Percentiles rank a stretch among this genome's conserved stretches.
Evolutionary conservation across 179 eudicot species (phyloP).

Genomic region (Camellia oleifera): DNA sequence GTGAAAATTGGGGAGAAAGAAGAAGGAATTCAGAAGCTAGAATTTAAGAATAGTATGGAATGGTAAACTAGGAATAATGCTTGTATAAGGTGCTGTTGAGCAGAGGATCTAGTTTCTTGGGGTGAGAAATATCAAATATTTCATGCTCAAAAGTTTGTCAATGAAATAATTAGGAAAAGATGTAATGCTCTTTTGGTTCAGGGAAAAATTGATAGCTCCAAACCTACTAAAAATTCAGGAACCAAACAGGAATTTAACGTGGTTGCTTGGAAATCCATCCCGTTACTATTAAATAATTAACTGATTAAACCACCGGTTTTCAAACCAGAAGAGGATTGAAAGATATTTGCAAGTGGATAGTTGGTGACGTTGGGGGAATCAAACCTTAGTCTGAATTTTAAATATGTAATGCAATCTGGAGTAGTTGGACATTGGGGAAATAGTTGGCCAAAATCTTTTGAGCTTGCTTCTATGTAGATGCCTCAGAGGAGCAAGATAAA

Average conservation of each 20-base stretch:
- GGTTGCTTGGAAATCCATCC: neutral
- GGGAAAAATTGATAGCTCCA: too few species aligned
- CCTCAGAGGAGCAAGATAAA: neutral
- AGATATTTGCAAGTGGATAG: neutral
- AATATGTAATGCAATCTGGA: neutral
- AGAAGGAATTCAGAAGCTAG: neutral
- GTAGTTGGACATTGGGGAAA: neutral
- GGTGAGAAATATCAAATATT: neutral
- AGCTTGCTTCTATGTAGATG: neutral
- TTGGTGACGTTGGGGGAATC: neutral
- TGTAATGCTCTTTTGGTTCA: too few species aligned
- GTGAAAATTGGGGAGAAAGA: neutral
- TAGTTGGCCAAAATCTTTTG: neutral
- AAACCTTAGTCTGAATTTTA: neutral
- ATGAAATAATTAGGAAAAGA: neutral
- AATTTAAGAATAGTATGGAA: neutral
- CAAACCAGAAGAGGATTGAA: neutral
- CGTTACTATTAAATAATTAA: too few species aligned
- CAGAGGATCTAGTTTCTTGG: neutral
- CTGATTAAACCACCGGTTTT: neutral
- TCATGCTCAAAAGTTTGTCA: neutral
- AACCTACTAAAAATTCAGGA: too few species aligned
- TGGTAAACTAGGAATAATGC: neutral
- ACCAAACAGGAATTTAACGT: neutral
- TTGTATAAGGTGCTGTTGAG: neutral